phyloP scores from a whole-genome alignment of 352 stramenopile genomes.

The Globisporangium acanthophoron region DNA sequence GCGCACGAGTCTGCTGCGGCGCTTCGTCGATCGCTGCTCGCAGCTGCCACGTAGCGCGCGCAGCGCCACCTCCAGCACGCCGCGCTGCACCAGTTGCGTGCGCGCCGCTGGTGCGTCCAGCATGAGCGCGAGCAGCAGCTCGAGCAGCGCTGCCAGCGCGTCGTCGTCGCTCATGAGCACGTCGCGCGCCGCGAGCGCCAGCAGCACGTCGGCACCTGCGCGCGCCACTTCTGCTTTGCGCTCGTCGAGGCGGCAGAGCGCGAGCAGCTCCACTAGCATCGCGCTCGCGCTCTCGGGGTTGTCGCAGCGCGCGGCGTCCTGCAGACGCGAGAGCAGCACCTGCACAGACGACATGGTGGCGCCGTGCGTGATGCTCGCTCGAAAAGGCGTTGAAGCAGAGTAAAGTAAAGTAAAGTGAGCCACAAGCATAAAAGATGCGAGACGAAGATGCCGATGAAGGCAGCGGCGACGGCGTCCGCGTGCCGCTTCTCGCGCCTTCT shows the following conservation, averaged over 20 bases:
- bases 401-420: not conserved
- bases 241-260: slow-evolving; percentile 31
- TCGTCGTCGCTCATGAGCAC: slow-evolving; percentile 14
- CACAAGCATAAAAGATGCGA: not conserved
- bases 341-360: slow-evolving; percentile 34
- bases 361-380: not conserved
- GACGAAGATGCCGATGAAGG: not conserved
- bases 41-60: slow-evolving; percentile 10
- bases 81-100: slow-evolving; percentile 10
- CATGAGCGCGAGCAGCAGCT: slow-evolving; percentile 33
- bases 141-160: slow-evolving; percentile 32
- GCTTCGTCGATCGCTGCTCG: slow-evolving; percentile 21
- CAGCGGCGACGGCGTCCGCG: not conserved
- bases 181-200: slow-evolving; percentile 18
- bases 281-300: slow-evolving; percentile 13
- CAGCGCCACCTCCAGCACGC: slow-evolving; percentile 27
- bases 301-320: slow-evolving; percentile 21
- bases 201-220: slow-evolving; percentile 25
- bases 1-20: slow-evolving; percentile 33
- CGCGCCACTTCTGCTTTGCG: slow-evolving; percentile 24
- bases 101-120: slow-evolving; percentile 19
- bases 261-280: slow-evolving; percentile 30
- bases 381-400: not conserved
- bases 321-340: slow-evolving; percentile 33
- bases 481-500: not conserved